Evolutionary conservation across 2,329 filamentous ascomycete species (phyloP), one percentile per base, ranked within the genome.

Genomic region (Chaetomium globosum): DNA sequence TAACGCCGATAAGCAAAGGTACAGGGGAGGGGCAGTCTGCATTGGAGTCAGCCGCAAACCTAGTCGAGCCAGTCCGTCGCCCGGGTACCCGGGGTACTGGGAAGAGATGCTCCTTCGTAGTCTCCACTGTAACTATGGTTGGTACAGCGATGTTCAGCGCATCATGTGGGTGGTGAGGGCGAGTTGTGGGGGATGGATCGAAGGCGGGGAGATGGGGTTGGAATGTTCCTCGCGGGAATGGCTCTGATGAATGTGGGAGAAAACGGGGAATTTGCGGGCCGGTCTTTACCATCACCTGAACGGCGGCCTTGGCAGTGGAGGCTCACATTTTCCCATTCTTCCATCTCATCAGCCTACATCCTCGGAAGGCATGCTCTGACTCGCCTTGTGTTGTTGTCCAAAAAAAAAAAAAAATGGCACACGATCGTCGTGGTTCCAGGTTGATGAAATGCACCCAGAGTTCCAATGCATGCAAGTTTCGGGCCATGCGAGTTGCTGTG

Each of bases 251-350:
- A 26, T 39, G 55, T n/a, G 39, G 55, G 13, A 19, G 10, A 19
- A 23, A 48, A 55, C 31, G 53, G 53, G 31, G 53, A 55, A 55
- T 55, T 28, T 55, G 53, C 53, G 53, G 53, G 30, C 53, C 53
- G 49, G 10, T 26, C 49, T 30, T 28, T 26, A 9, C 39, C 53
- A 13, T 39, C 13, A 16, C 36, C 36, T 19, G 13, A 16, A 16
- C 4, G 33, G n/a, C 8, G 9, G 46, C n/a, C 46, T 48, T 21
- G 46, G 46, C 46, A 23, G 49, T 26, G 23, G 49, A 16, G 49
- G 23, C 23, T 52, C 13, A 12, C 23, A 52, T 52, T 52, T 23
- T 52, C 26, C 49, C 49, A 30, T 48, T 48, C 46, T 48, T 48
- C 46, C 46, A 48, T 23, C 46, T 48, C 46, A 48, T 48, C 46